A percentile compares a stretch with the other conserved stretches of the same genome.
Conservation (phyloP, 2,329 filamentous ascomycete genomes). For the Bipolaris gigantea region DNA sequence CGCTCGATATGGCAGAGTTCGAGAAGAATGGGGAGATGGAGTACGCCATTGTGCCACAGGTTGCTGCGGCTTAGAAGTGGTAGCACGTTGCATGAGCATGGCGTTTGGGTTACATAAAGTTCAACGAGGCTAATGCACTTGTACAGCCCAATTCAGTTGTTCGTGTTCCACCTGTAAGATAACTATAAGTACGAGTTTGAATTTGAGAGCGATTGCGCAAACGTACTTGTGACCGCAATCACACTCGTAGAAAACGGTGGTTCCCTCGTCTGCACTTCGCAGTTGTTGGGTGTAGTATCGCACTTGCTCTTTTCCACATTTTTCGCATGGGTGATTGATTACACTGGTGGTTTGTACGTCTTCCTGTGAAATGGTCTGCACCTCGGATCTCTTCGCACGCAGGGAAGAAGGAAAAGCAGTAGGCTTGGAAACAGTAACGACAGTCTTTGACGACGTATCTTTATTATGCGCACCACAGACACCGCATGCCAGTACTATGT, state of each 20-base stretch:
- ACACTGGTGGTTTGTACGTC: slow-evolving; percentile 74
- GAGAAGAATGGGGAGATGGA: slow-evolving; percentile 87
- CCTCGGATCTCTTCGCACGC: slow-evolving; percentile 80
- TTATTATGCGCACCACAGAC: slow-evolving; percentile 72
- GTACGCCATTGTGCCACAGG: slow-evolving; percentile 81
- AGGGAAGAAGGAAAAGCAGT: slow-evolving; percentile 89
- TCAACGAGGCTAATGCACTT: slow-evolving; percentile 12
- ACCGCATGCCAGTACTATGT: slow-evolving; percentile 77
- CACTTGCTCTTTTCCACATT: slow-evolving; percentile 81
- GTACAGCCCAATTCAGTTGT: slow-evolving; percentile 59
- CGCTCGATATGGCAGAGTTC: slow-evolving; percentile 96
- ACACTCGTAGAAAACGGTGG: slow-evolving; percentile 87
- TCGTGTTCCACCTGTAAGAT: slow-evolving; percentile 55
- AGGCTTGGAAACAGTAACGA: slow-evolving; percentile 82
- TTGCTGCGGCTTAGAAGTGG: slow-evolving; percentile 28
- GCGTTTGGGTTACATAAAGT: slow-evolving; percentile 27
- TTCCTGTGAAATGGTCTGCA: slow-evolving; percentile 77
- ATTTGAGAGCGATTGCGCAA: slow-evolving; percentile 1
- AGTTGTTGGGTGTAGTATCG: slow-evolving; percentile 83
- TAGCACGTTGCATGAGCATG: slow-evolving; percentile 23
- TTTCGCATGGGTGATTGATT: slow-evolving; percentile 71
- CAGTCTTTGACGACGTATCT: slow-evolving; percentile 63
- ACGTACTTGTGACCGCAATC: slow-evolving; percentile 81
- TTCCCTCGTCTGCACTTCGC: slow-evolving; percentile 91
- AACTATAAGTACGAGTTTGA: slow-evolving; percentile 21